A percentile compares a stretch with the other conserved stretches of the same genome.
Evolutionary conservation across 257 asterid genomes (phyloP).

Genomic region (Rehmannia glutinosa): DNA sequence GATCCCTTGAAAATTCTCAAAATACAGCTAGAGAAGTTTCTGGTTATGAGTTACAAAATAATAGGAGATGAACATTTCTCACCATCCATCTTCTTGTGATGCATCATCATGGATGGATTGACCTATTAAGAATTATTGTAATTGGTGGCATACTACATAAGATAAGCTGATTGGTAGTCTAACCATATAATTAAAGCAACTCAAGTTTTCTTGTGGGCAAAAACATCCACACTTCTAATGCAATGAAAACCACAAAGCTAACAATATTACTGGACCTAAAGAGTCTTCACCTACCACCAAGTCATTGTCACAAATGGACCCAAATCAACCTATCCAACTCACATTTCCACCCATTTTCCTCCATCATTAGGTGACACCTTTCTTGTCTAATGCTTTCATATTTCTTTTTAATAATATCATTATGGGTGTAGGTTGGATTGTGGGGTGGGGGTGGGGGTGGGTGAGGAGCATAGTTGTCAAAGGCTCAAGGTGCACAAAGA

Average conservation of each 20-base stretch:
- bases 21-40: too few species aligned
- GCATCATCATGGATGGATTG: too few species aligned
- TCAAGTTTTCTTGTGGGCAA: too few species aligned
- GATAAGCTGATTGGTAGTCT: background rate
- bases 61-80: too few species aligned
- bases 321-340: too few species aligned
- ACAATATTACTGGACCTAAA: slow-evolving; percentile 19
- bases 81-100: too few species aligned
- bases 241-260: background rate
- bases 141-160: background rate
- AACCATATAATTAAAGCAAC: too few species aligned
- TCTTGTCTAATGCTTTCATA: background rate
- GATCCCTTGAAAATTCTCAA: too few species aligned
- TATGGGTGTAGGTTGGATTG: background rate
- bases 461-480: too few species aligned
- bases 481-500: too few species aligned
- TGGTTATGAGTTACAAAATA: too few species aligned
- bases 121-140: background rate
- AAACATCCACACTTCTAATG: background rate
- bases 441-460: background rate
- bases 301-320: slow-evolving; percentile 27
- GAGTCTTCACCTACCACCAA: slow-evolving; percentile 29
- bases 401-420: background rate
- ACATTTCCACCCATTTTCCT: too few species aligned
- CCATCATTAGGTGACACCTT: background rate